Base-by-base conservation (phyloP, 225 moss, liverwort and hornwort species). In the Pseudisothecium myosuroides region DNA sequence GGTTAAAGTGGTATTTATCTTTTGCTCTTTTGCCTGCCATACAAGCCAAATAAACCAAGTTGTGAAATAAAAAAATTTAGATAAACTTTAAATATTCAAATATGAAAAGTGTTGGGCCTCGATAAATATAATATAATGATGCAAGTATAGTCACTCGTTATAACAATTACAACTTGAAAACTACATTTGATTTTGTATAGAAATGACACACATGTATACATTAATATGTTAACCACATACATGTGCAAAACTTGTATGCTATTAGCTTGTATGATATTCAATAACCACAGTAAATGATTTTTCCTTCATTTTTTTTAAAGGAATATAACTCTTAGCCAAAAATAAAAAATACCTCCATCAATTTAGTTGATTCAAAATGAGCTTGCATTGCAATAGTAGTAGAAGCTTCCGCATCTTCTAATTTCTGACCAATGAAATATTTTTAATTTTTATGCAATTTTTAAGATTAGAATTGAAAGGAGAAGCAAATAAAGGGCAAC, bases 351-450 rank as follows among this genome's bases (percentile, higher is more conserved):
- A 88, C 91, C 91, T 92, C 92, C 58, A 85, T 87, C 11, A 43
- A 23, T 88, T 80, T 89, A 2, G 74, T 85, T 73, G 88, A 78
- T 85, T 92, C 89, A 89, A 92, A 91, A 73, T 91, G 92, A 50
- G 85, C 87, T 85, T 91, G 87, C 89, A 92, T 89, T 85, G 91
- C 88, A 31, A 0, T 22, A 3, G 54, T 77, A 73, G 89, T 7
- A 50, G 83, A 85, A 2, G 20, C 58, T 85, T 92, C 88, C 6
- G 76, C 65, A 24, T 88, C 88, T 65, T 92, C 83, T 82, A 92
- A n/a, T 85, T 88, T 91, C 92, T 92, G 47, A 64, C 7, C 8
- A 36, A 50, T 83, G 2, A 63, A 64, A 22, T 20, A 3, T 36
- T 6, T 41, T 34, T 21, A 14, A 11, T 14, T 22, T 7, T 47